These are phyloP conservation scores for Talaromyces wortmannii DNA, from an alignment of 495 filamentous ascomycete genomes.

Conservation along the genomic window DNA sequence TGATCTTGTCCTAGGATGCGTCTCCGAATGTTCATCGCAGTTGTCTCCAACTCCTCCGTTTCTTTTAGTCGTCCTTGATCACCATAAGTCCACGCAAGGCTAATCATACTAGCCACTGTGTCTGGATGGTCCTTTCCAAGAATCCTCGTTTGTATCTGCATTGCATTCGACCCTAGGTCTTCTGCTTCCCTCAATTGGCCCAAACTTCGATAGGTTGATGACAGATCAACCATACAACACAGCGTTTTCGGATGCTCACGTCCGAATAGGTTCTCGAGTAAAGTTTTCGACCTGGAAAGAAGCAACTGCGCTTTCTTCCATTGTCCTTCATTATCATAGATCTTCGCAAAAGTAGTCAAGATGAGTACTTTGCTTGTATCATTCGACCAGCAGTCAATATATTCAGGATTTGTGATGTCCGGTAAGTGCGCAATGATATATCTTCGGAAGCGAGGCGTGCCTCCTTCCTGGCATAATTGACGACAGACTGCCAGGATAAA, in stretches of 20 bases:
- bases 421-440: too few species aligned
- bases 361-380: too few species aligned
- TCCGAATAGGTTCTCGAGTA: too few species aligned
- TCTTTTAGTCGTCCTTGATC: constrained; percentile 11
- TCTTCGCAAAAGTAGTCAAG: too few species aligned
- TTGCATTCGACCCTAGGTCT: constrained; percentile 12
- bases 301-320: too few species aligned
- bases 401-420: too few species aligned
- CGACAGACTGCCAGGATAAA: too few species aligned
- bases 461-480: too few species aligned
- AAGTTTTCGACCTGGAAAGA: too few species aligned
- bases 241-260: constrained; percentile 2
- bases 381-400: too few species aligned
- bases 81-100: constrained; percentile 8
- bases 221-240: not conserved
- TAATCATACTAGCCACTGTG: not conserved
- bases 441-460: too few species aligned
- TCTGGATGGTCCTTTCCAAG: constrained; percentile 4
- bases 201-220: constrained; percentile 8
- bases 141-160: constrained; percentile 8
- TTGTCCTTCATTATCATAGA: too few species aligned
- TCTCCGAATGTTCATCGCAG: constrained; percentile 16
- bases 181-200: constrained; percentile 25
- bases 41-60: constrained; percentile 12
- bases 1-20: constrained; percentile 18